phyloP scores from a whole-genome alignment of 371 early-diverging fungal species.

The Sporodiniella umbellata region DNA sequence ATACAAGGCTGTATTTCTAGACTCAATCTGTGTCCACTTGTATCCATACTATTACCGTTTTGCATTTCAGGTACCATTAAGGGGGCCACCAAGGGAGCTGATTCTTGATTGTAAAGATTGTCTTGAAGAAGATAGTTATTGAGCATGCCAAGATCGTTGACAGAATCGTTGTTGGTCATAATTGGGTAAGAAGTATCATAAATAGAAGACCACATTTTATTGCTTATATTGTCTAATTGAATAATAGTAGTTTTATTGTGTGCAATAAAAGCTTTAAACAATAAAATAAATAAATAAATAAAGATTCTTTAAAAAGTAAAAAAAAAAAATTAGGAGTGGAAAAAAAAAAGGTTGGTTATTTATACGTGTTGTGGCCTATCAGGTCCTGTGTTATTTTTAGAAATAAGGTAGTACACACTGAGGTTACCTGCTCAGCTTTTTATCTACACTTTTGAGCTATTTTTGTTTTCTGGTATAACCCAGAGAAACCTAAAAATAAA shows the following conservation, averaged over 20 bases:
- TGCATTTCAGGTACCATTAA: constrained; percentile 6
- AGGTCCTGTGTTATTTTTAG: too few relatives aligned
- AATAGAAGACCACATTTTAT: constrained; percentile 1
- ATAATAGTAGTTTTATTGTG: too few relatives aligned
- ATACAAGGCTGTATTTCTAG: constrained; percentile 23
- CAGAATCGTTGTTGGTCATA: too few relatives aligned
- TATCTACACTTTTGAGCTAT: neutral
- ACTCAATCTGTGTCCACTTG: constrained; percentile 5
- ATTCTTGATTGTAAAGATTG: neutral
- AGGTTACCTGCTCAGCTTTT: neutral
- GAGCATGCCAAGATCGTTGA: neutral
- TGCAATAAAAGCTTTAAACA: too few relatives aligned
- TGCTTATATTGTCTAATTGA: neutral
- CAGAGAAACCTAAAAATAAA: neutral
- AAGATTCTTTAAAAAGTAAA: too few relatives aligned
- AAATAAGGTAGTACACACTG: neutral
- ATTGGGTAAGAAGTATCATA: neutral
- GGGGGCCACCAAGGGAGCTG: constrained; percentile 1
- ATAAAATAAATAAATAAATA: too few relatives aligned
- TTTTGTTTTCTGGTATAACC: neutral
- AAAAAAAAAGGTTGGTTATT: too few relatives aligned
- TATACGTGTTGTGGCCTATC: too few relatives aligned
- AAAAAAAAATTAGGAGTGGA: too few relatives aligned
- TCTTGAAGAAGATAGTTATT: neutral
- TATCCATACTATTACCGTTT: neutral